These are phyloP conservation scores for Zelonia costaricensis DNA, from an alignment of 208 protist genomes.

Conservation along the genomic window DNA sequence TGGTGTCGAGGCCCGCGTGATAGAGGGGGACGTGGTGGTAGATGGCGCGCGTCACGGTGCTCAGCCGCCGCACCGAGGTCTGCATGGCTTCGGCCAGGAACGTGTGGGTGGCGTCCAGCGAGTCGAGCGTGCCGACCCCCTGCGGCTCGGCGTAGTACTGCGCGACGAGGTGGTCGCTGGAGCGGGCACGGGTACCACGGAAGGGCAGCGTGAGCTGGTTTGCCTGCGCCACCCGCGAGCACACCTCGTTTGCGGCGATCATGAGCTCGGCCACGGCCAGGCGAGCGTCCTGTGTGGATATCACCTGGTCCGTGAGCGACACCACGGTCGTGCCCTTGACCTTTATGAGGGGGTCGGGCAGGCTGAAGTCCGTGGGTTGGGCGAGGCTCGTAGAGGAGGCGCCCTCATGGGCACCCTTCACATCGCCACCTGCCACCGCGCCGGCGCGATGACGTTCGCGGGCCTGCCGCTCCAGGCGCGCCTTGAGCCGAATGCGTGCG, in stretches of 20 bases:
- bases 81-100: conserved; percentile 85
- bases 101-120: conserved; percentile 49
- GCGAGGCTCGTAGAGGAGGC: background rate
- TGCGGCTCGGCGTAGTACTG: conserved; percentile 58
- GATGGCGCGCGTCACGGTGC: conserved; percentile 81
- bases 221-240: conserved; percentile 82
- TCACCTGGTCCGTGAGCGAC: conserved; percentile 70
- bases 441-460: conserved; percentile 1
- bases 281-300: conserved; percentile 79
- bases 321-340: conserved; percentile 58
- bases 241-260: conserved; percentile 92
- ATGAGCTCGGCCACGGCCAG: conserved; percentile 89
- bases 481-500: conserved; percentile 42
- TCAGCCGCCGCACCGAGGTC: conserved; percentile 54
- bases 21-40: conserved; percentile 77
- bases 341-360: conserved; percentile 80
- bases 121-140: conserved; percentile 51
- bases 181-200: conserved; percentile 76
- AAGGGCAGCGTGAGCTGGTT: conserved; percentile 75
- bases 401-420: background rate
- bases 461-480: conserved; percentile 34
- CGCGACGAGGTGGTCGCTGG: conserved; percentile 76
- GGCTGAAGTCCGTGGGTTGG: conserved; percentile 45
- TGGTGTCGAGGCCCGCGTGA: conserved; percentile 79
- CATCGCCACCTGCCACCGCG: background rate